Conservation (phyloP, 2,329 filamentous ascomycete species). For the Nemania bipapillata region DNA sequence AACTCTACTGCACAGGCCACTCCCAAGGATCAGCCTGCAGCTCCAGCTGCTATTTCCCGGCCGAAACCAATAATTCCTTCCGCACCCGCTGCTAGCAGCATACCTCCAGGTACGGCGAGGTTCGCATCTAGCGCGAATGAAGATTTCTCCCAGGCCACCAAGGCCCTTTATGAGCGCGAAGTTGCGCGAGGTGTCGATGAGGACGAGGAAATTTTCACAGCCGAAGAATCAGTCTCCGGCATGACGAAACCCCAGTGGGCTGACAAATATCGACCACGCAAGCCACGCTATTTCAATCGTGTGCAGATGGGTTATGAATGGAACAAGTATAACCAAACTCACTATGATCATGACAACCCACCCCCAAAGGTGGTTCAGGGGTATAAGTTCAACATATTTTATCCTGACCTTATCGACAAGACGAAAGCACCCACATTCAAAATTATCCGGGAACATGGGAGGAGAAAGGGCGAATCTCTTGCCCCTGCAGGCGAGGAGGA, state of each 20-base stretch:
- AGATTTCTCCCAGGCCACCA: constrained; percentile 87
- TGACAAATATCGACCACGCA: constrained; percentile 85
- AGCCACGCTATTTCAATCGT: constrained; percentile 96
- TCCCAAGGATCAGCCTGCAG: constrained; percentile 40
- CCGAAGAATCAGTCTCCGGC: constrained; percentile 80
- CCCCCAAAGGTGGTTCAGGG: constrained; percentile 98
- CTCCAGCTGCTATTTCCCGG: constrained; percentile 43
- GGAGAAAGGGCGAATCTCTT: constrained; percentile 89
- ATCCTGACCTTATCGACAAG: constrained; percentile 95
- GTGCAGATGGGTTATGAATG: constrained; percentile 99
- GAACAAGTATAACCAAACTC: constrained; percentile 99
- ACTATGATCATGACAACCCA: constrained; percentile 98
- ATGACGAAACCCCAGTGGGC: constrained; percentile 78
- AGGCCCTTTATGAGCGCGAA: constrained; percentile 90
- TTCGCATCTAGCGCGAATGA: constrained; percentile 77
- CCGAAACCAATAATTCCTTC: constrained; percentile 33
- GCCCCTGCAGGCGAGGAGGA: constrained; percentile 95
- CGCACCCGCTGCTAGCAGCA: constrained; percentile 53
- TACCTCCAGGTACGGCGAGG: constrained; percentile 69
- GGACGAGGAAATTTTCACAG: constrained; percentile 94
- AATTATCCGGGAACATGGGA: constrained; percentile 91
- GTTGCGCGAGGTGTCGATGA: constrained; percentile 90
- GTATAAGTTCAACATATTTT: constrained; percentile 99
- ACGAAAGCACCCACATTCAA: constrained; percentile 93
- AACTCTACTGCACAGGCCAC: constrained; percentile 56